Evolutionary conservation across 352 stramenopile species (phyloP), one percentile per base, ranked within the genome.

Genomic region (Thalassiosira livingstoniorum): DNA sequence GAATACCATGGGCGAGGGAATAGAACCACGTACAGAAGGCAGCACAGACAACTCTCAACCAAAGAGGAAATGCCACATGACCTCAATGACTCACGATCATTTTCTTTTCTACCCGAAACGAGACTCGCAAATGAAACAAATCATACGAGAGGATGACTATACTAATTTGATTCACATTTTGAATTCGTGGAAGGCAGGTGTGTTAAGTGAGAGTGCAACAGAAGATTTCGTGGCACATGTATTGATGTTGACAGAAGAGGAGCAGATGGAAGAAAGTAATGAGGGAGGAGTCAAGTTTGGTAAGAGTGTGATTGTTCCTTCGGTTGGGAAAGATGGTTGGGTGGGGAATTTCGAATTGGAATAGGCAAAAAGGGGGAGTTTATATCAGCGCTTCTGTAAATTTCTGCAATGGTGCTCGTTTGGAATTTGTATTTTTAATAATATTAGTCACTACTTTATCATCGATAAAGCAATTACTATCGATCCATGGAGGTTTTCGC

Each of bases 121-220:
- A 5, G n/a, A 58, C 27, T 29, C 4, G 47, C 11, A 7, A 23
- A 29, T 58, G 47, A 29, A 29, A 5, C 4, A 58, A 15, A 58
- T 58, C 11, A 4, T 58, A 4, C 21, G 4, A 27, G 11, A 29
- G 21, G 21, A 11, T 10, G 27, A 23, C 11, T 58, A 58, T 23
- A 58, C 47, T 5, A 58, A 58, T n/a, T n/a, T 58, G 11, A 58
- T 58, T 58, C 47, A 58, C n/a, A 58, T 58, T 25, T 58, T 58
- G 11, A 58, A 58, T 58, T 58, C 47, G 21, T 15, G 47, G n/a
- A 27, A 27, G 27, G 47, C n/a, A 27, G 4, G 27, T 4, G 4
- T 7, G 5, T 29, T 58, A 11, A n/a, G n/a, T 23, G 47, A 7
- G 4, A 27, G 27, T 23, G 21, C n/a, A 29, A 58, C 47, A 11